Percentiles rank a stretch among this genome's conserved stretches.
Evolutionary conservation across 208 protist species (phyloP).

Genomic region (Leptomonas seymouri): DNA sequence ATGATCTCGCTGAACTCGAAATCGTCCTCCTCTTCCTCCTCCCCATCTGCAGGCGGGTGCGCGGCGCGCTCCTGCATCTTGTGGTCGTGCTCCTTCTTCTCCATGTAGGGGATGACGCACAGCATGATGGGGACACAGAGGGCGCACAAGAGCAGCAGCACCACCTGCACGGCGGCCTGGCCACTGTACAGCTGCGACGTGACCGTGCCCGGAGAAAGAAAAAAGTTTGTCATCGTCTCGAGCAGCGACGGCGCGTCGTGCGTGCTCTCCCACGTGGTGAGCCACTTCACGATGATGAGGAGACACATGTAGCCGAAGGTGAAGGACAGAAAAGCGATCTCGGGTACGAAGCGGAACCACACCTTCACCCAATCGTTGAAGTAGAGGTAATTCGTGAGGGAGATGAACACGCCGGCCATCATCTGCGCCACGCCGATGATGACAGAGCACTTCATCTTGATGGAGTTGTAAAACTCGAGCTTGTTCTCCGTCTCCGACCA

Average conservation of each 20-base stretch:
- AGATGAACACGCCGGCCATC: constrained; percentile 95
- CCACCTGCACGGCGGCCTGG: constrained; percentile 85
- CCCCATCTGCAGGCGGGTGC: constrained; percentile 3
- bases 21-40: constrained; percentile 37
- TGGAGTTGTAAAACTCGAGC: constrained; percentile 97
- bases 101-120: constrained; percentile 79
- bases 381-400: constrained; percentile 91
- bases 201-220: constrained; percentile 84
- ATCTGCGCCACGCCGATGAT: constrained; percentile 97
- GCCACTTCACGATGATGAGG: constrained; percentile 98
- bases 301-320: constrained; percentile 98
- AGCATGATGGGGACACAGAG: constrained; percentile 87
- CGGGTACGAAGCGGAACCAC: constrained; percentile 94
- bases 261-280: constrained; percentile 84
- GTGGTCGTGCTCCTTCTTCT: constrained; percentile 70
- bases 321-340: constrained; percentile 95
- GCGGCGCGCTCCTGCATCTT: constrained; percentile 34
- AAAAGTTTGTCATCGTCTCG: constrained; percentile 95
- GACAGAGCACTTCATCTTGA: constrained; percentile 99
- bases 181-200: constrained; percentile 75
- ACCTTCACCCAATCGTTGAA: constrained; percentile 85
- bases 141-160: constrained; percentile 75
- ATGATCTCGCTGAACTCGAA: constrained; percentile 92
- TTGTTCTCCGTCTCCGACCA: constrained; percentile 96
- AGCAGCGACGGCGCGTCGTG: constrained; percentile 84